phyloP scores from a whole-genome alignment of 805 yeast genomes.

The Candida railenensis region DNA sequence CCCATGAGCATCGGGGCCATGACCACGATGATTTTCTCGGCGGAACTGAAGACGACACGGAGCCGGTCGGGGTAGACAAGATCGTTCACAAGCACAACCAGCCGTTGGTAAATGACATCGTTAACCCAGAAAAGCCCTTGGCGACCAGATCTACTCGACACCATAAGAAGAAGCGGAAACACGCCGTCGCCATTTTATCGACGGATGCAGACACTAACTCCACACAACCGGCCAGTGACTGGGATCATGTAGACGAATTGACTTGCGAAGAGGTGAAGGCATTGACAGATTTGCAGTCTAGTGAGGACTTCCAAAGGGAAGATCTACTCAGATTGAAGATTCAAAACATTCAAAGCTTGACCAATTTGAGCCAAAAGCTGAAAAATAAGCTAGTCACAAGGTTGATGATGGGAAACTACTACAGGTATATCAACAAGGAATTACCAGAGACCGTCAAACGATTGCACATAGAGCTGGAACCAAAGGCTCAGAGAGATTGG shows the following conservation, averaged over 20 bases:
- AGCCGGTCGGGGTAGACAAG: slow-evolving; percentile 54
- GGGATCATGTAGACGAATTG: slow-evolving; percentile 36
- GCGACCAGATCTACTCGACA: slow-evolving; percentile 4
- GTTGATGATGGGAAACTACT: slow-evolving; percentile 68
- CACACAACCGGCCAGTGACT: slow-evolving; percentile 19
- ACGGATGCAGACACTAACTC: slow-evolving; percentile 14
- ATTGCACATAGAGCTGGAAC: slow-evolving; percentile 14
- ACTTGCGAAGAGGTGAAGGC: slow-evolving; percentile 32
- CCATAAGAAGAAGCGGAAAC: slow-evolving; percentile 10
- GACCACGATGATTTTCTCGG: neutral
- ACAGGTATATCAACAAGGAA: slow-evolving; percentile 43
- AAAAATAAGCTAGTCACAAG: slow-evolving; percentile 56
- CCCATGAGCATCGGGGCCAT: neutral
- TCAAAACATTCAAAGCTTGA: slow-evolving; percentile 42
- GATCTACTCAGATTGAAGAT: slow-evolving; percentile 47
- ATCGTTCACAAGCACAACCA: slow-evolving; percentile 43
- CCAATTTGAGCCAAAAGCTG: slow-evolving; percentile 37
- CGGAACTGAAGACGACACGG: slow-evolving; percentile 27
- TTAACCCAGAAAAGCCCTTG: slow-evolving; percentile 43
- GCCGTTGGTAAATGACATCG: slow-evolving; percentile 52
- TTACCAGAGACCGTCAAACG: slow-evolving; percentile 17
- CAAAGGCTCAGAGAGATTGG: slow-evolving; percentile 11
- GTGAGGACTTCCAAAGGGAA: slow-evolving; percentile 38
- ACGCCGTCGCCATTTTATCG: slow-evolving; percentile 17
- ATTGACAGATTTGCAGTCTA: slow-evolving; percentile 34